phyloP scores from a whole-genome alignment of 345 rosid species.

The Hypericum androsaemum region DNA sequence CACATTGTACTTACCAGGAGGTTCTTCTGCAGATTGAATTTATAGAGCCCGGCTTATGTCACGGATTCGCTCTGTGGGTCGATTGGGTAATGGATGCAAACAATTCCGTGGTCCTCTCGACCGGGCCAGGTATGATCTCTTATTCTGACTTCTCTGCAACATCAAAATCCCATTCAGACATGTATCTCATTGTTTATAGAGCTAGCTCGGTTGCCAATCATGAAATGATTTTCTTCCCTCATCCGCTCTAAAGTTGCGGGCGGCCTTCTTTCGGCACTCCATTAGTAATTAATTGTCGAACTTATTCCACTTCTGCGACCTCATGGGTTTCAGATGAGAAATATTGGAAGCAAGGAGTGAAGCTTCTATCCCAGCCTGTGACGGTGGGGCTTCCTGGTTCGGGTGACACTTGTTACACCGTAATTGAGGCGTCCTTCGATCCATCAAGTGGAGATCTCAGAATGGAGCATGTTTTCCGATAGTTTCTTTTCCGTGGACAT shows the following conservation, averaged over 20 bases:
- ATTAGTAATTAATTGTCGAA: too few relatives aligned
- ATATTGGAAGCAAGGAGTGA: slow-evolving; percentile 89
- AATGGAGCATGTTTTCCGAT: slow-evolving; percentile 24
- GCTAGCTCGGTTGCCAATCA: not conserved
- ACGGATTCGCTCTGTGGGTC: slow-evolving; percentile 81
- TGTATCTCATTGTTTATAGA: not conserved
- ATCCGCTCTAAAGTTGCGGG: too few relatives aligned
- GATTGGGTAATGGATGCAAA: slow-evolving; percentile 83
- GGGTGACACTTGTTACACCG: slow-evolving; percentile 22
- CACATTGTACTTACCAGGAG: not conserved
- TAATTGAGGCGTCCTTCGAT: slow-evolving; percentile 55
- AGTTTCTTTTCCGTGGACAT: not conserved
- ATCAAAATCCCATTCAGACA: not conserved
- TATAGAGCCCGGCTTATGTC: slow-evolving; percentile 53
- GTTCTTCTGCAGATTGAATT: slow-evolving; percentile 46
- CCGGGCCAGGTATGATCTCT: slow-evolving; percentile 57
- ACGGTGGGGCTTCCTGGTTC: slow-evolving; percentile 24
- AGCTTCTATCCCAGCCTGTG: slow-evolving; percentile 56
- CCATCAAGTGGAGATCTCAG: slow-evolving; percentile 50
- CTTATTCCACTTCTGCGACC: too few relatives aligned
- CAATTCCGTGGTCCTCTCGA: slow-evolving; percentile 39
- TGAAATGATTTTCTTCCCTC: not conserved
- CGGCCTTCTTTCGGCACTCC: too few relatives aligned
- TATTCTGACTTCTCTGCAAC: not conserved
- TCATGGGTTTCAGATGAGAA: slow-evolving; percentile 38